Evolutionary conservation across 2,329 filamentous ascomycete genomes (phyloP).

Genomic region (Bretziella fagacearum): DNA sequence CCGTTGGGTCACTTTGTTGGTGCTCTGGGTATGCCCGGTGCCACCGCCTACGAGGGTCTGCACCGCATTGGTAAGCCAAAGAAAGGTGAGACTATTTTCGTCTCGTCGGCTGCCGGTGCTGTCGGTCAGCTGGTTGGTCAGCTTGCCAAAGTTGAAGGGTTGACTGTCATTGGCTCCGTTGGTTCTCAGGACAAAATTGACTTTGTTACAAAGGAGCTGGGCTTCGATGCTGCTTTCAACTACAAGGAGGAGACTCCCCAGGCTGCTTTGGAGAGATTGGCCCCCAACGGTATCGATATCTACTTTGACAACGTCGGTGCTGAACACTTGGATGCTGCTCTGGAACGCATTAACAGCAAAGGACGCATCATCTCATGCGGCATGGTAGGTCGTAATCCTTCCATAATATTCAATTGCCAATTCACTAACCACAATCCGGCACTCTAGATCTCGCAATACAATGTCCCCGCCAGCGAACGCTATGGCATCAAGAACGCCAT

Average conservation of each 20-base stretch:
- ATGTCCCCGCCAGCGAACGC: conserved; percentile 33
- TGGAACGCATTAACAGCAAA: conserved; percentile 35
- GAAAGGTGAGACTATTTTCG: conserved; percentile 59
- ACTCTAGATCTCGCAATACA: conserved; percentile 53
- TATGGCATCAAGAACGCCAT: conserved; percentile 53
- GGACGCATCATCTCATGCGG: conserved; percentile 50
- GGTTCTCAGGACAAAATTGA: conserved; percentile 66
- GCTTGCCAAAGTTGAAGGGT: conserved; percentile 63
- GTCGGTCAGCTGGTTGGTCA: conserved; percentile 74
- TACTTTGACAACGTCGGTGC: conserved; percentile 39
- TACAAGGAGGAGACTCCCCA: conserved; percentile 66
- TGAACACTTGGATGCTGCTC: conserved; percentile 32
- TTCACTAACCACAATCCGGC: conserved; percentile 8
- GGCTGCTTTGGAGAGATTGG: conserved; percentile 52
- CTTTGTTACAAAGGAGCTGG: conserved; percentile 37
- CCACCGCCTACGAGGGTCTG: conserved; percentile 56
- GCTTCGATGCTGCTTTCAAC: conserved; percentile 54
- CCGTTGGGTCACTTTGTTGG: conserved; percentile 55
- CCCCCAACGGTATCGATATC: conserved; percentile 61
- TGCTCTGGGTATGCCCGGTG: conserved; percentile 42
- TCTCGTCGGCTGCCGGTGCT: conserved; percentile 63
- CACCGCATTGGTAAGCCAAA: conserved; percentile 46
- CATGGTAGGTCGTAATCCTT: conserved; percentile 29
- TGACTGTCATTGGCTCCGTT: conserved; percentile 64
- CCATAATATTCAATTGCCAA: neutral